Percentiles rank a stretch among this genome's conserved stretches.
These are phyloP conservation scores for Kuraishia capsulata DNA, from an alignment of 805 yeast genomes.

Conservation along the genomic window DNA sequence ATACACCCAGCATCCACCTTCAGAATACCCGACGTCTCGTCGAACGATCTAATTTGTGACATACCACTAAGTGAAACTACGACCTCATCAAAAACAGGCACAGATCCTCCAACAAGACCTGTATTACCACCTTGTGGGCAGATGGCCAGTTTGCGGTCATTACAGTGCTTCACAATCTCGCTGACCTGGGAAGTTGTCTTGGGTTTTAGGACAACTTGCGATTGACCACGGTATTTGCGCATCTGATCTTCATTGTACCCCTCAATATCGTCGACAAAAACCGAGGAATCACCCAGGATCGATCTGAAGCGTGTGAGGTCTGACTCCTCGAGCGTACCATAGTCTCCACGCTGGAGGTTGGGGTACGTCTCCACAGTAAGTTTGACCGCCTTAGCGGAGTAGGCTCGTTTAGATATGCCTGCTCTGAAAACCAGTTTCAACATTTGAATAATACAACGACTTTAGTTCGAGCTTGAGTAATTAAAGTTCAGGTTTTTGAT, in stretches of 20 bases:
- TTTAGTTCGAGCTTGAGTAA: too few species aligned
- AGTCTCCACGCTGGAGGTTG: conserved; percentile 40
- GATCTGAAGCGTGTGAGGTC: conserved; percentile 57
- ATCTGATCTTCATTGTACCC: conserved; percentile 88
- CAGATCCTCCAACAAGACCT: conserved; percentile 91
- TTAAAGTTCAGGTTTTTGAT: too few species aligned
- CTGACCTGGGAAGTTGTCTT: conserved; percentile 72
- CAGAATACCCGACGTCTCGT: conserved; percentile 71
- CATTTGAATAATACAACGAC: too few species aligned
- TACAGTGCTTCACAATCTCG: conserved; percentile 70
- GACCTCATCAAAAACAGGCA: conserved; percentile 87
- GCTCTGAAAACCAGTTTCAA: not conserved
- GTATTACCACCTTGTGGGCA: conserved; percentile 98
- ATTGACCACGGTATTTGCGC: conserved; percentile 88
- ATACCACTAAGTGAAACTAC: conserved; percentile 60
- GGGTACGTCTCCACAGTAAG: conserved; percentile 70
- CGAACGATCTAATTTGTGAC: conserved; percentile 78
- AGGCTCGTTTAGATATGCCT: not conserved
- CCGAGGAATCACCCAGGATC: conserved; percentile 42
- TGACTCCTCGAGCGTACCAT: conserved; percentile 37
- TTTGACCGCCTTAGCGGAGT: conserved; percentile 16
- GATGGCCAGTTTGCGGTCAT: conserved; percentile 66
- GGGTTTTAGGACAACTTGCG: conserved; percentile 75
- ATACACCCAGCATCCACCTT: conserved; percentile 89
- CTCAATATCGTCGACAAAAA: conserved; percentile 54